These are phyloP conservation scores for Striga hermonthica DNA, from an alignment of 305 asterid genomes.

Conservation along the genomic window DNA sequence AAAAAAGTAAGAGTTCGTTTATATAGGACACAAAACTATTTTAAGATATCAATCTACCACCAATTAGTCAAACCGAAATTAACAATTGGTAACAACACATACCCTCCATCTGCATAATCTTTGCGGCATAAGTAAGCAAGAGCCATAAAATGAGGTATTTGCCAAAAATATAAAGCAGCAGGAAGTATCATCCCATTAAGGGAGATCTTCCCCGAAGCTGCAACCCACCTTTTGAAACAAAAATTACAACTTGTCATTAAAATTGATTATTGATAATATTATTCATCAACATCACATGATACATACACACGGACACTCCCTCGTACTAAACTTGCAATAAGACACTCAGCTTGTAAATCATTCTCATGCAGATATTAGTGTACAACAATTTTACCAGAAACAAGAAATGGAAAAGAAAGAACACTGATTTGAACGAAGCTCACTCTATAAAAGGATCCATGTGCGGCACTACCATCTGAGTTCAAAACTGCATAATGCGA, in stretches of 20 bases:
- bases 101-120: conserved; percentile 99
- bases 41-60: conserved; percentile 3
- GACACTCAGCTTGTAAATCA: too few relatives aligned
- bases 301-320: too few relatives aligned
- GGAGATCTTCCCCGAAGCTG: conserved; percentile 83
- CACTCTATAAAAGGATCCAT: too few relatives aligned
- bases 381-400: too few relatives aligned
- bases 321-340: too few relatives aligned
- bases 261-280: conserved; percentile 3
- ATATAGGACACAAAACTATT: conserved; percentile 22
- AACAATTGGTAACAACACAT: conserved; percentile 31
- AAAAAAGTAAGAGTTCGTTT: not conserved
- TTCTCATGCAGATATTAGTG: too few relatives aligned
- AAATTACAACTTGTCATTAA: conserved; percentile 26
- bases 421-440: too few relatives aligned
- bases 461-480: too few relatives aligned
- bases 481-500: too few relatives aligned
- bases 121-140: conserved; percentile 90
- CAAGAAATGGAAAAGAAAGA: too few relatives aligned
- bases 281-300: too few relatives aligned
- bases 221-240: conserved; percentile 75
- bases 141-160: conserved; percentile 98
- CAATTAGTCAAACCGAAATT: conserved; percentile 7
- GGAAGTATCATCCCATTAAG: conserved; percentile 77
- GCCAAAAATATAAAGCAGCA: conserved; percentile 97